Conservation (phyloP, 495 filamentous ascomycete genomes). For the Aspergillus egyptiacus region DNA sequence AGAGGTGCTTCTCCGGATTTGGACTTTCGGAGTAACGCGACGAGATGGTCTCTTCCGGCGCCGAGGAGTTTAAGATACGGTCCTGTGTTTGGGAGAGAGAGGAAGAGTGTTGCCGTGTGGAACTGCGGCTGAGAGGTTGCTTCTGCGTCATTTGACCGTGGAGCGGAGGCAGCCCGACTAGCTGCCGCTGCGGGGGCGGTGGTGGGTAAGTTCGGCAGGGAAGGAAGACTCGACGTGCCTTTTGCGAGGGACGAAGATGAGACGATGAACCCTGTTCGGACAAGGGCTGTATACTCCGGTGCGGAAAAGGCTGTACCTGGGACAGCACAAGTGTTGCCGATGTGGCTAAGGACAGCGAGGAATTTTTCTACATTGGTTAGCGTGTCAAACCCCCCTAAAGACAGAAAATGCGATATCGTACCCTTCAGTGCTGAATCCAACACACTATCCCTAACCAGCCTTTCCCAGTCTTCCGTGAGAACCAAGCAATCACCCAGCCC, state of each 20-base stretch:
- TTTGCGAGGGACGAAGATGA: conserved; percentile 46
- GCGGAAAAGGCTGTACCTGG: conserved; percentile 40
- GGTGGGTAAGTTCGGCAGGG: conserved; percentile 48
- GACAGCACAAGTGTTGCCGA: conserved; percentile 51
- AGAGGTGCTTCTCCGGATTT: conserved; percentile 60
- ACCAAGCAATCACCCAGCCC: conserved; percentile 66
- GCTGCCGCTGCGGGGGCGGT: conserved; percentile 47
- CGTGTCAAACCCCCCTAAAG: background rate
- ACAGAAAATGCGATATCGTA: conserved; percentile 13
- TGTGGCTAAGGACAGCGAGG: conserved; percentile 44
- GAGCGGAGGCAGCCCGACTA: conserved; percentile 21
- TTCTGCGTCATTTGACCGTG: background rate
- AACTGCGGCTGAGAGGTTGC: conserved; percentile 19
- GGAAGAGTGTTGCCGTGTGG: conserved; percentile 42
- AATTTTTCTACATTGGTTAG: conserved; percentile 43
- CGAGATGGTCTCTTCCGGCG: conserved; percentile 58
- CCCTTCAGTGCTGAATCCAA: conserved; percentile 48
- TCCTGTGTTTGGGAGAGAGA: conserved; percentile 70
- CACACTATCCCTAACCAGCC: conserved; percentile 40
- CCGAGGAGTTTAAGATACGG: conserved; percentile 66
- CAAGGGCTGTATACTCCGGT: conserved; percentile 52
- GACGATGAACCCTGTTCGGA: conserved; percentile 65
- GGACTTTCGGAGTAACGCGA: conserved; percentile 59
- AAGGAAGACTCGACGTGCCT: conserved; percentile 44
- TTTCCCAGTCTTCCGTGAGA: conserved; percentile 57